Conservation (phyloP, 1,139 yeast species). For the Geotrichum siamense region DNA sequence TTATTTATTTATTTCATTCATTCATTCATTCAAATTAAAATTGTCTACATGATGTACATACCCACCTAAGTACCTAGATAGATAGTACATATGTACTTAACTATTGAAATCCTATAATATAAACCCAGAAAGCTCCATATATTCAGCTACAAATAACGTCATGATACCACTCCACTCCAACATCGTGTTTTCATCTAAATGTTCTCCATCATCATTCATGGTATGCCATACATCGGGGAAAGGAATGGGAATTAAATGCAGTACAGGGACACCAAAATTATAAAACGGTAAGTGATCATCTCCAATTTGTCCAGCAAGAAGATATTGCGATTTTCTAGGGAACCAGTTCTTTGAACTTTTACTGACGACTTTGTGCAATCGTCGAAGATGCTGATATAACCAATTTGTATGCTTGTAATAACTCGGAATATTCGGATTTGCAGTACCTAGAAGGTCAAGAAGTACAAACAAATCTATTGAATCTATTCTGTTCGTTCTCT, state of each 20-base stretch:
- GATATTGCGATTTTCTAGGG: slow-evolving; percentile 24
- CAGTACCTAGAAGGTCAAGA: slow-evolving; percentile 45
- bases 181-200: slow-evolving; percentile 32
- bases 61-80: neutral
- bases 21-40: no score
- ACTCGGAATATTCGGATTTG: slow-evolving; percentile 38
- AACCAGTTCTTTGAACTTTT: slow-evolving; percentile 12
- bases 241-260: slow-evolving; percentile 46
- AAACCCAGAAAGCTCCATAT: slow-evolving; percentile 27
- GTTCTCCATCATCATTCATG: slow-evolving; percentile 35
- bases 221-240: slow-evolving; percentile 52
- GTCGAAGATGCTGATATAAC: slow-evolving; percentile 36
- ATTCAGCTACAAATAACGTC: slow-evolving; percentile 34
- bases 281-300: slow-evolving; percentile 53
- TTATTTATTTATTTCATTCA: no score
- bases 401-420: slow-evolving; percentile 41
- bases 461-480: slow-evolving; percentile 42
- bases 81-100: neutral
- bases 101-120: neutral
- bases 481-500: slow-evolving; percentile 24
- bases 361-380: slow-evolving; percentile 23
- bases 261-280: slow-evolving; percentile 40
- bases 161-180: slow-evolving; percentile 36
- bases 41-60: no score
- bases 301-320: slow-evolving; percentile 30